Conservation (phyloP, 2,329 filamentous ascomycete species). For the Epichloe sibirici region DNA sequence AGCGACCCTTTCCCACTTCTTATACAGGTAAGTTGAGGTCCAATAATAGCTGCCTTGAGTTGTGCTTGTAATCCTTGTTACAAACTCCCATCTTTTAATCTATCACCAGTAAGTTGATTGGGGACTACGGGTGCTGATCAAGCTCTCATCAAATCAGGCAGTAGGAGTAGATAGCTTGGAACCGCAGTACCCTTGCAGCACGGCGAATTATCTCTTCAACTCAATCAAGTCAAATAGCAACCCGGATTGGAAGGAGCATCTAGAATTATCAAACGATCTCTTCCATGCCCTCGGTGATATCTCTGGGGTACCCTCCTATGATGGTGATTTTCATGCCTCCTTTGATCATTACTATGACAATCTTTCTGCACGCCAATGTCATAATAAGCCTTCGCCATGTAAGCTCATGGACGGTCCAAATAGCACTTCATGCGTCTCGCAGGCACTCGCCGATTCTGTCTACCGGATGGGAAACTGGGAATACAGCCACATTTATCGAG, state of each 20-base stretch:
- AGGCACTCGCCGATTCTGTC: slow-evolving; percentile 51
- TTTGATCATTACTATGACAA: slow-evolving; percentile 83
- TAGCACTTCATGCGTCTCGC: slow-evolving; percentile 47
- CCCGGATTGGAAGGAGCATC: slow-evolving; percentile 49
- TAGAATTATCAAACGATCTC: slow-evolving; percentile 41
- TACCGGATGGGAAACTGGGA: slow-evolving; percentile 72
- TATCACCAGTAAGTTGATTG: too few relatives aligned
- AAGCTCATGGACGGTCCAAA: slow-evolving; percentile 33
- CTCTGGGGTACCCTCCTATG: slow-evolving; percentile 46
- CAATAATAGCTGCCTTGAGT: not conserved
- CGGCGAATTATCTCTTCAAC: slow-evolving; percentile 30
- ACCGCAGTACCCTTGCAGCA: slow-evolving; percentile 55
- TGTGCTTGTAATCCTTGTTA: not conserved
- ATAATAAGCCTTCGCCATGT: slow-evolving; percentile 61
- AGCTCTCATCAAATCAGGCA: slow-evolving; percentile 20
- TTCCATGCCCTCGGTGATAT: slow-evolving; percentile 52
- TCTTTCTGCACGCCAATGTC: slow-evolving; percentile 66
- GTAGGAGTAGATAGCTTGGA: slow-evolving; percentile 58
- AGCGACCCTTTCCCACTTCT: slow-evolving; percentile 31
- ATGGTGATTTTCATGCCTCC: slow-evolving; percentile 53
- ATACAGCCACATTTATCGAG: slow-evolving; percentile 68
- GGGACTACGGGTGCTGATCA: not conserved
- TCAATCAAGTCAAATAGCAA: slow-evolving; percentile 32
- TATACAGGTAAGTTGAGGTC: slow-evolving; percentile 24
- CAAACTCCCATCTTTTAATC: too few relatives aligned